Base-by-base conservation (phyloP, 495 filamentous ascomycete genomes). In the Haplographium delicatum region DNA sequence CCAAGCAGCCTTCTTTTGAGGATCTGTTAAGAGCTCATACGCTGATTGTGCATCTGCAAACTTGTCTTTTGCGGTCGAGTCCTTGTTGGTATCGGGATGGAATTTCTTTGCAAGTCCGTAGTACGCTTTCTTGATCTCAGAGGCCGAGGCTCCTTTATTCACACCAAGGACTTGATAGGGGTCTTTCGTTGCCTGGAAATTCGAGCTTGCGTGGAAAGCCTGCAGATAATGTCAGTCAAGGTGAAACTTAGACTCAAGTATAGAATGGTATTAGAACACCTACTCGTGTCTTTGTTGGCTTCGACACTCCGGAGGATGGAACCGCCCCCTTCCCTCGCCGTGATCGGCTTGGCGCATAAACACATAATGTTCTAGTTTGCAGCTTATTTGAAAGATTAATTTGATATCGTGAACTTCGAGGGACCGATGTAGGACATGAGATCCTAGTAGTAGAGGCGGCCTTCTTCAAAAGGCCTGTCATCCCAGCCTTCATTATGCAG, bases 51-150 rank as follows among this genome's bases (percentile, higher is more conserved):
- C 86, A 54, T 95, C 93, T 37, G 82, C 73, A 62, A 98, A 98
- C 60, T 86, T 91, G 46, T 97, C 93, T 65, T 96, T 96, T 25
- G 93, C 91, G 5, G 71, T 72, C 6, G 89, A 63, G 44, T 96
- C 93, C 68, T 96, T 98, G 72, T 96, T 97, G 30, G 93, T 96
- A 66, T 98, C 93, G 6, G 93, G 93, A 60, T 98, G 93, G 64
- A 82, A 98, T 63, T 96, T 97, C 69, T 97, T 97, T n/a, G 93
- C 93, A 53, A 96, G 72, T 45, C 89, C 84, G 66, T 98, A 98
- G 72, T 98, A 98, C 2, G 93, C 91, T 68, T 96, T 97, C 63
- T 98, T 98, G 61, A 98, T 96, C 5, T 96, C 94, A 47, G 81
- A 63, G 4, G 87, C 67, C n/a, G 88, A 84, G 11, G 93, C 88